Evolutionary conservation across 495 filamentous ascomycete genomes (phyloP).

Genomic region (Talaromyces liani): DNA sequence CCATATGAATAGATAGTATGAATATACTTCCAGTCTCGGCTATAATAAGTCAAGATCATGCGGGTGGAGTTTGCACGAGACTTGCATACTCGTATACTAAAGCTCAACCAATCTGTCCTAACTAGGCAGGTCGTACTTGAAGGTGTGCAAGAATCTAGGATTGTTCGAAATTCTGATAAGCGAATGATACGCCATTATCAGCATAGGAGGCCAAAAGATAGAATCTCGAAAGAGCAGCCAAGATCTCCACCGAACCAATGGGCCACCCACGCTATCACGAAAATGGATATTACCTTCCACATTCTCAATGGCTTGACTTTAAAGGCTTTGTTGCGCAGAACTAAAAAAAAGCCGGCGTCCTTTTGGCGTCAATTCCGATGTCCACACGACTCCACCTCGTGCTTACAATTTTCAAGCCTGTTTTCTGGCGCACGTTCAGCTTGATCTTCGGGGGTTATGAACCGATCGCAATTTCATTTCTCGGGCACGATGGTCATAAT

Average conservation of each 20-base stretch:
- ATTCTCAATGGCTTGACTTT: background rate
- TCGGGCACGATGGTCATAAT: background rate
- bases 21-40: too few species aligned
- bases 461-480: background rate
- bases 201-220: background rate
- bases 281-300: background rate
- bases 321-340: background rate
- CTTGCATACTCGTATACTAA: too few species aligned
- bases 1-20: too few species aligned
- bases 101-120: background rate
- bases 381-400: slow-evolving; percentile 9
- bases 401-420: background rate
- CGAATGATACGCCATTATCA: background rate
- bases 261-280: background rate
- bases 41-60: too few species aligned
- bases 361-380: background rate
- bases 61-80: too few species aligned
- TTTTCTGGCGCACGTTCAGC: background rate
- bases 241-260: too few species aligned
- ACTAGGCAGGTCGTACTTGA: background rate
- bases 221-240: background rate
- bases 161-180: background rate
- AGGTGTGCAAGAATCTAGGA: background rate
- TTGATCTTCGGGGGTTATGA: background rate
- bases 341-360: background rate